Evolutionary conservation across 2,329 filamentous ascomycete genomes (phyloP), one percentile per base, ranked within the genome.

Genomic region (Ceratocystis cubensis): DNA sequence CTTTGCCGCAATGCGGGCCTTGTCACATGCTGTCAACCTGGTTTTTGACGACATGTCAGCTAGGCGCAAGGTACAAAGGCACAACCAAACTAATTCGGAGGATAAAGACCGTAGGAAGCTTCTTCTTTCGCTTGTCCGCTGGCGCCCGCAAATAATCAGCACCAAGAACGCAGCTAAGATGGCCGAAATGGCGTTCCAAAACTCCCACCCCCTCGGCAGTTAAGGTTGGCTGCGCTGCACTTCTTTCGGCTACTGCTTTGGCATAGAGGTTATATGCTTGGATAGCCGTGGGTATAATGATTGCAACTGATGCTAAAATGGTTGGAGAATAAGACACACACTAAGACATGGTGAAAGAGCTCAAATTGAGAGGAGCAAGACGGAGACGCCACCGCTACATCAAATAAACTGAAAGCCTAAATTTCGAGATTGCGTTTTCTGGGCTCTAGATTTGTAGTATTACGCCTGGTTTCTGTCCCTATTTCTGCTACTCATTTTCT

Each of bases 111-210:
- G 48, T 50, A 22, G 6, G 17, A 50, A 10, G 37, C 37, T 20
- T 50, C 48, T 50, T 50, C 17, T 50, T 41, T 41, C 37, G 1
- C 37, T 50, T 22, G 48, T 53, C 8, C 48, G 48, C 5, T 15
- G 30, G n/a, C 56, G 56, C 56, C 56, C 56, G 56, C 56, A 59
- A 59, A 59, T 25, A n/a, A 59, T 33, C 25, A 37, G 56, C 56
- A 59, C 56, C 56, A 59, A 30, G 30, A 13, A 41, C 56, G 17
- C 30, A 59, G n/a, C 25, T n/a, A 59, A 20, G 28, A 59, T 5
- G 15, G n/a, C 3, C 13, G 33, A 25, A 59, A 37, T 25, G 20
- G 56, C 13, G 25, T 8, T n/a, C 56, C 17, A 59, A 59, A n/a
- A 37, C 28, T 37, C 28, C 30, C n/a, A 33, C 13, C 56, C 13